Percentiles rank a stretch among this genome's conserved stretches.
Conservation (phyloP, 306 rosid genomes). For the Lotus japonicus region DNA sequence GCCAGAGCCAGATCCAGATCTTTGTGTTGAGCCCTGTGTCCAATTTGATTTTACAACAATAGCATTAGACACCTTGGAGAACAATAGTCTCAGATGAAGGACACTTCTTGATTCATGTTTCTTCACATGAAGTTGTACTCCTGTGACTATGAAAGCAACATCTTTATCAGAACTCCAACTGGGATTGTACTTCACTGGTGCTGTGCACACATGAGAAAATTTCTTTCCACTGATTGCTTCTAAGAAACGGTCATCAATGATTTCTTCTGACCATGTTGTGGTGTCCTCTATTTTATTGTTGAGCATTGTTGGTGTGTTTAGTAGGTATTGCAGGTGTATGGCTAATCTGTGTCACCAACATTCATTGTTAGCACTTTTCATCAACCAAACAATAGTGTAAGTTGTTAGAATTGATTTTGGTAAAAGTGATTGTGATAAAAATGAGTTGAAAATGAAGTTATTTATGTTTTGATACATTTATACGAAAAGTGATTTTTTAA, state of each 20-base stretch:
- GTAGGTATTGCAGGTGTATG: constrained; percentile 75
- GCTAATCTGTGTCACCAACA: constrained; percentile 51
- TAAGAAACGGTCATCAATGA: constrained; percentile 38
- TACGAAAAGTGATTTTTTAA: too few species aligned
- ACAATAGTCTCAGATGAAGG: constrained; percentile 66
- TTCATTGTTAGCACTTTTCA: not conserved
- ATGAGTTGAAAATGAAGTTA: too few species aligned
- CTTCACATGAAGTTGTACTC: constrained; percentile 72
- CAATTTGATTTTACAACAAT: constrained; percentile 50
- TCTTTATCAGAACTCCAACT: constrained; percentile 34
- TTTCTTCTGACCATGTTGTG: constrained; percentile 60
- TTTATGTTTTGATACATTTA: too few species aligned
- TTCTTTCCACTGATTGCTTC: constrained; percentile 58
- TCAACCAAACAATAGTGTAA: too few species aligned
- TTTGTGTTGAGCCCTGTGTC: constrained; percentile 50
- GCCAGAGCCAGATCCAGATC: constrained; percentile 57
- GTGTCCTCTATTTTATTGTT: constrained; percentile 40
- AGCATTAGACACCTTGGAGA: constrained; percentile 49
- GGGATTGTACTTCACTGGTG: constrained; percentile 58
- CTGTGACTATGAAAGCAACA: constrained; percentile 60
- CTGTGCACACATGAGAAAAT: constrained; percentile 64
- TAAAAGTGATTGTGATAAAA: too few species aligned
- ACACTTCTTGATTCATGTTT: constrained; percentile 50
- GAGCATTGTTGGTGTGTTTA: constrained; percentile 51
- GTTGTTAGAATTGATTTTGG: too few species aligned